A percentile compares a stretch with the other conserved stretches of the same genome.
Evolutionary conservation across 129 eudicot species (phyloP).

Genomic region (Ambrosia artemisiifolia): DNA sequence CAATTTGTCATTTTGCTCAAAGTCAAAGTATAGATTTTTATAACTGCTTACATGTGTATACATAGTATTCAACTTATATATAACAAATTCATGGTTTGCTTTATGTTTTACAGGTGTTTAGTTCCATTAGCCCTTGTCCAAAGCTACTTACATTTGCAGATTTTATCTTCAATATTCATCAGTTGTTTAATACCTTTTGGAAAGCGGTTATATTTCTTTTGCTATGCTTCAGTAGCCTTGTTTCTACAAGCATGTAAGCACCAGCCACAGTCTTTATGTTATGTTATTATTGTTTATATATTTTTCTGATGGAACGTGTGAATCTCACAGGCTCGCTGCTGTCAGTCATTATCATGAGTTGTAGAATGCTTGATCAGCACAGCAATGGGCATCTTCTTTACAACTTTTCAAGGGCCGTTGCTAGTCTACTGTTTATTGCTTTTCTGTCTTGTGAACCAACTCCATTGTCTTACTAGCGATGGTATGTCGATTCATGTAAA

Average conservation of each 20-base stretch:
- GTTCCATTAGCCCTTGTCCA: neutral
- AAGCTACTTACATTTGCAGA: conserved; percentile 20
- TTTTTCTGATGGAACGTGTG: neutral
- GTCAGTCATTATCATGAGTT: conserved; percentile 33
- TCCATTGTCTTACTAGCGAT: conserved; percentile 73
- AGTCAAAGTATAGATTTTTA: neutral
- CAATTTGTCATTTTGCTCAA: too few species aligned
- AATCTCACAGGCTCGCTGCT: conserved; percentile 7
- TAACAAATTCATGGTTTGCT: neutral
- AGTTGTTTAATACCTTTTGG: neutral
- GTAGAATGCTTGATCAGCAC: conserved; percentile 49
- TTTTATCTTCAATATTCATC: neutral
- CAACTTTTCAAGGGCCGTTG: conserved; percentile 37
- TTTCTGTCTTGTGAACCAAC: conserved; percentile 33
- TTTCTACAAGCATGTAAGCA: conserved; percentile 22
- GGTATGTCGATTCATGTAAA: conserved; percentile 45
- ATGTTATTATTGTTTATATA: neutral
- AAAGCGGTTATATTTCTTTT: conserved; percentile 4
- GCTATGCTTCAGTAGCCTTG: conserved; percentile 8
- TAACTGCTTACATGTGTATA: neutral
- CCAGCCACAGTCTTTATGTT: neutral
- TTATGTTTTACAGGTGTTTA: conserved; percentile 24
- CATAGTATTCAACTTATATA: neutral
- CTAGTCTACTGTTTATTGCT: conserved; percentile 44
- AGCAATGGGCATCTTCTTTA: conserved; percentile 55